Percentiles rank a stretch among this genome's conserved stretches.
phyloP scores from a whole-genome alignment of 306 rosid genomes.

The Rosa multiflora region DNA sequence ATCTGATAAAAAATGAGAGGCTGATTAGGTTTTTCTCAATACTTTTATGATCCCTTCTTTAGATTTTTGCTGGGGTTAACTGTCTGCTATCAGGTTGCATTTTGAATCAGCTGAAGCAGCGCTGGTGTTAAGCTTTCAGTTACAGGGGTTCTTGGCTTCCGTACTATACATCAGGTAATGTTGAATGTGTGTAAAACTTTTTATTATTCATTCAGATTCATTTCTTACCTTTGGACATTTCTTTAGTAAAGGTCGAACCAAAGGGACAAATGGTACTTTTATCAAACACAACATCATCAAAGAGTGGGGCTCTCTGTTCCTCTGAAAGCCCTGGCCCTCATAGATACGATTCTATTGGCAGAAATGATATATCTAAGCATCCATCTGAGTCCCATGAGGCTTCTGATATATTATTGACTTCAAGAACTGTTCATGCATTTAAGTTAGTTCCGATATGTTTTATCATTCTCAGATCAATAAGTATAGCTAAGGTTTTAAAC shows the following conservation, averaged over 20 bases:
- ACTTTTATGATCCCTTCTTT: slow-evolving; percentile 18
- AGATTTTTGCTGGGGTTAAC: slow-evolving; percentile 25
- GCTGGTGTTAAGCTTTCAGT: slow-evolving; percentile 87
- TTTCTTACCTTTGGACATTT: slow-evolving; percentile 22
- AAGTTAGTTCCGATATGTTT: neutral
- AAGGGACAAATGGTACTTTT: slow-evolving; percentile 93
- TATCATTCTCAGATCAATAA: neutral
- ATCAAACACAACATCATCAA: slow-evolving; percentile 47
- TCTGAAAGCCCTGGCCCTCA: slow-evolving; percentile 31
- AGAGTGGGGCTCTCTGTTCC: slow-evolving; percentile 25
- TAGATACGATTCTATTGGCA: slow-evolving; percentile 32
- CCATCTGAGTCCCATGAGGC: slow-evolving; percentile 38
- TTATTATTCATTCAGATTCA: slow-evolving; percentile 4
- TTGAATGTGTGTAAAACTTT: slow-evolving; percentile 3
- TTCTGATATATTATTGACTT: slow-evolving; percentile 65
- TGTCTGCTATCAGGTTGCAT: slow-evolving; percentile 55
- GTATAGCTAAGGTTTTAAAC: neutral
- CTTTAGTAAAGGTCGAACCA: slow-evolving; percentile 67
- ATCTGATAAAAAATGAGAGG: neutral
- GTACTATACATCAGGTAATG: slow-evolving; percentile 83
- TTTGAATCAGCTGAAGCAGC: slow-evolving; percentile 82
- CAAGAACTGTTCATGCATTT: slow-evolving; percentile 30
- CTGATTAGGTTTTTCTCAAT: neutral
- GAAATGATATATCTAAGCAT: slow-evolving; percentile 26
- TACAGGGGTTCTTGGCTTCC: slow-evolving; percentile 92